Conservation (phyloP, 2,329 filamentous ascomycete species). For the Calonectria ilicicola region DNA sequence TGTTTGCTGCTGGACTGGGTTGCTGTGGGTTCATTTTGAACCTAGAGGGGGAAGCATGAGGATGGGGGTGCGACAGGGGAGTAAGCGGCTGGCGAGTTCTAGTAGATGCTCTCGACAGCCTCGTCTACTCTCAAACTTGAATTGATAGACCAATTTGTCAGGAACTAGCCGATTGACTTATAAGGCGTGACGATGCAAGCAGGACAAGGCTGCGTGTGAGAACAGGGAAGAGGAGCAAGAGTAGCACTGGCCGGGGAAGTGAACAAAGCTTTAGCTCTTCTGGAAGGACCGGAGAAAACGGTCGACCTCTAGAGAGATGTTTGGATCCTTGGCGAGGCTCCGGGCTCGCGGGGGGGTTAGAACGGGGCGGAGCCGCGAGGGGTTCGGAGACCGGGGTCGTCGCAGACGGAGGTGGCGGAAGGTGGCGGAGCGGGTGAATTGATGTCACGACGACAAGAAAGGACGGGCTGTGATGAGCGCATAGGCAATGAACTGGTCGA, state of each 20-base stretch:
- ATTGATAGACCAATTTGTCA: not conserved
- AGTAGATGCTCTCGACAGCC: not conserved
- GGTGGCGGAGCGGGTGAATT: constrained; percentile 14
- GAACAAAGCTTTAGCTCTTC: not conserved
- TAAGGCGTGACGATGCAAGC: not conserved
- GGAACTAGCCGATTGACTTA: not conserved
- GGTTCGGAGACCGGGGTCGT: constrained; percentile 29
- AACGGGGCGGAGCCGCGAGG: constrained; percentile 42
- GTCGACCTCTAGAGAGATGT: not conserved
- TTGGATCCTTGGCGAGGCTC: constrained; percentile 18
- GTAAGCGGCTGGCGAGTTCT: not conserved
- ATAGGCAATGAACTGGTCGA: not conserved
- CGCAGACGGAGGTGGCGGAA: constrained; percentile 33
- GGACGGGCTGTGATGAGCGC: not conserved
- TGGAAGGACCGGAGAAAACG: not conserved
- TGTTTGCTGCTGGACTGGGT: not conserved
- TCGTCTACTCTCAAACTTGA: not conserved
- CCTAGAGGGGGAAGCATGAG: not conserved
- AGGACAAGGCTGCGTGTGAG: not conserved
- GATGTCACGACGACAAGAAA: constrained; percentile 8
- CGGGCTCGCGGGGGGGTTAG: constrained; percentile 33
- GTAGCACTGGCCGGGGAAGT: not conserved
- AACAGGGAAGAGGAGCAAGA: not conserved
- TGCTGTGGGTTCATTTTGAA: not conserved
- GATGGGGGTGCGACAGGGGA: not conserved